phyloP scores from a whole-genome alignment of 2,329 filamentous ascomycete species.

The Thielaviopsis punctulata region DNA sequence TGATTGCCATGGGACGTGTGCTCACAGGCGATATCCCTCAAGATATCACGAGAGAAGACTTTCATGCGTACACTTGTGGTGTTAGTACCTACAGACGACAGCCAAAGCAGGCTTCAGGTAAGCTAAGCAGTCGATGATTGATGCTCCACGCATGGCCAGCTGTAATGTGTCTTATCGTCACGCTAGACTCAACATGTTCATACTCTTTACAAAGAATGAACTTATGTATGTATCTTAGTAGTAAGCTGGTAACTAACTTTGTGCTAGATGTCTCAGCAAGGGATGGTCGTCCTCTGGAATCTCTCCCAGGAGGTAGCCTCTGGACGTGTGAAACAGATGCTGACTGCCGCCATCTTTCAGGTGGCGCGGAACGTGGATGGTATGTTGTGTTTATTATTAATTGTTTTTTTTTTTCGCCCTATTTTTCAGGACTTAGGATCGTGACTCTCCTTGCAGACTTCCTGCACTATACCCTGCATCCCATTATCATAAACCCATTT shows the following conservation, averaged over 20 bases:
- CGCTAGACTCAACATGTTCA: too few relatives aligned
- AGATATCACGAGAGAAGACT: conserved; percentile 58
- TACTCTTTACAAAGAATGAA: too few relatives aligned
- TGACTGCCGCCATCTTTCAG: conserved; percentile 65
- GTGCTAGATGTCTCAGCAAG: conserved; percentile 4
- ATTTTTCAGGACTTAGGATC: neutral
- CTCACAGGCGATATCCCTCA: conserved; percentile 65
- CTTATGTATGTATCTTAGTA: neutral
- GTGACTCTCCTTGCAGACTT: neutral
- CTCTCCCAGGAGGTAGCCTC: conserved; percentile 34
- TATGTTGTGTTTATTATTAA: conserved; percentile 26
- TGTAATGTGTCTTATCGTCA: neutral
- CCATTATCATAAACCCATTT: neutral
- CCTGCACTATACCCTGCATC: neutral
- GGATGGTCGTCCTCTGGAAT: neutral
- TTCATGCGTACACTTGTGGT: conserved; percentile 68
- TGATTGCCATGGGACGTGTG: conserved; percentile 72
- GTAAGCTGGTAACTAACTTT: neutral
- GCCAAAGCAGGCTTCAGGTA: neutral
- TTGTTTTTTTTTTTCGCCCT: conserved; percentile 5
- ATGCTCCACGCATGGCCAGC: too few relatives aligned
- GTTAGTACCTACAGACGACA: conserved; percentile 42
- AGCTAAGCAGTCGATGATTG: neutral
- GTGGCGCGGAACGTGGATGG: conserved; percentile 80
- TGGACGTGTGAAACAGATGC: conserved; percentile 72